Conservation (phyloP, 768 basidiomycete genomes). For the Macrolepiota dolichaula region DNA sequence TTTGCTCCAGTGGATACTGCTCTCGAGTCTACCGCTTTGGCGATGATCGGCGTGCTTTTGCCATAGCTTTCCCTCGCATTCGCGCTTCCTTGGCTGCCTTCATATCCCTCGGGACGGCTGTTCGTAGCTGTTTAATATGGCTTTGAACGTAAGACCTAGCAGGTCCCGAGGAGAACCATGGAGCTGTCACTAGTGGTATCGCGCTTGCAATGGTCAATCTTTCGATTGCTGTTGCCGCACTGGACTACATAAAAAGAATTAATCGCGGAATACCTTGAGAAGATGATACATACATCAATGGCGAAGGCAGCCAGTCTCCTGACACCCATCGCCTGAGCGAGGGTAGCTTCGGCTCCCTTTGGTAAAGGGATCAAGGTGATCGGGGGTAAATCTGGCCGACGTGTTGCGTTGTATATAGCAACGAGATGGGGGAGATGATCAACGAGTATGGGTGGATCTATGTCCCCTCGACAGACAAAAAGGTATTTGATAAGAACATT, state of each 20-base stretch:
- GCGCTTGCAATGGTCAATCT: slow-evolving; percentile 34
- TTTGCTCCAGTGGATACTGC: background rate
- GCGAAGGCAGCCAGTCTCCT: slow-evolving; percentile 65
- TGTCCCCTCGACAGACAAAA: slow-evolving; percentile 71
- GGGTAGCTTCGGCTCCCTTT: slow-evolving; percentile 55
- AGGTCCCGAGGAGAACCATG: slow-evolving; percentile 51
- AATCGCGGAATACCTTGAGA: background rate
- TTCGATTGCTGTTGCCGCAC: slow-evolving; percentile 14
- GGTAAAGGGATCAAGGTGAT: slow-evolving; percentile 49
- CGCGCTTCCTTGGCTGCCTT: slow-evolving; percentile 62
- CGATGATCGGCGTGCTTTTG: slow-evolving; percentile 33
- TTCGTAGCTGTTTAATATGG: slow-evolving; percentile 78
- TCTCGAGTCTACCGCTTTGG: slow-evolving; percentile 15
- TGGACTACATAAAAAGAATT: slow-evolving; percentile 19
- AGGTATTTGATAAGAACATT: slow-evolving; percentile 37
- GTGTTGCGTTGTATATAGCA: slow-evolving; percentile 66
- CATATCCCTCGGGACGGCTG: slow-evolving; percentile 79
- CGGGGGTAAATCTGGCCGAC: slow-evolving; percentile 13
- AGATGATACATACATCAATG: slow-evolving; percentile 50
- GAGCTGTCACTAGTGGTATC: slow-evolving; percentile 55
- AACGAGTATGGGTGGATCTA: slow-evolving; percentile 69
- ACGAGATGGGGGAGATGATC: slow-evolving; percentile 76
- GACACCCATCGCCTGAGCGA: slow-evolving; percentile 64
- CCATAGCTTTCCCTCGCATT: slow-evolving; percentile 42
- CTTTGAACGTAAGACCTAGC: slow-evolving; percentile 52